These are phyloP conservation scores for Pseudonitzschia pungens DNA, from an alignment of 108 stramenopile species.

Conservation along the genomic window DNA sequence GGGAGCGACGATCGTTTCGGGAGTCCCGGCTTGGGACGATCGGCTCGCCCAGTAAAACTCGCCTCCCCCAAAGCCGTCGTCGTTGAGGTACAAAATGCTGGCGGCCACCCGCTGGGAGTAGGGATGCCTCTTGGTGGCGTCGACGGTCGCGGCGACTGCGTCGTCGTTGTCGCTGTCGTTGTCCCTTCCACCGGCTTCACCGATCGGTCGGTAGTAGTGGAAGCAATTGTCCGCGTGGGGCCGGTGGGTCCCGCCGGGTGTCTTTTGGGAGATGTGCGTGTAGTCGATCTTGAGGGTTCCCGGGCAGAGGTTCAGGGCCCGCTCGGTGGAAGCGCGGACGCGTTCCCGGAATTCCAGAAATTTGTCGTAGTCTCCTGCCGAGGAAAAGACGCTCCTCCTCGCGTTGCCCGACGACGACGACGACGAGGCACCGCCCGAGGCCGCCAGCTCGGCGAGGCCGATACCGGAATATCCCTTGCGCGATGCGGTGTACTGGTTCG, in stretches of 20 bases:
- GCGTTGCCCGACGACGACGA: background rate
- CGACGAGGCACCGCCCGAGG: background rate
- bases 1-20: conserved; percentile 16
- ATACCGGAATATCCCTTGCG: conserved; percentile 12
- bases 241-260: conserved; percentile 35
- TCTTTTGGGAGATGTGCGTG: conserved; percentile 45
- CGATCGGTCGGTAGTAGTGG: conserved; percentile 34
- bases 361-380: background rate
- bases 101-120: background rate
- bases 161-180: background rate
- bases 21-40: background rate
- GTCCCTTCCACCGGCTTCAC: background rate
- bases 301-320: conserved; percentile 30
- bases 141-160: conserved; percentile 18
- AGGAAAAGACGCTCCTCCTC: background rate
- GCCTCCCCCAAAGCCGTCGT: background rate
- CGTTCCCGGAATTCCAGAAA: conserved; percentile 33
- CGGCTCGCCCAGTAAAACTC: conserved; percentile 5
- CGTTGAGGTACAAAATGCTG: conserved; percentile 1
- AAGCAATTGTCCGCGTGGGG: conserved; percentile 50
- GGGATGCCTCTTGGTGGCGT: background rate
- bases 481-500: conserved; percentile 22
- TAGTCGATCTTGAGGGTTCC: conserved; percentile 43
- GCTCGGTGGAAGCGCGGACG: conserved; percentile 36
- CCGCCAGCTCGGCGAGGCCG: conserved; percentile 3